Base-by-base conservation (phyloP, 2,329 filamentous ascomycete genomes). In the Fusarium chaquense region DNA sequence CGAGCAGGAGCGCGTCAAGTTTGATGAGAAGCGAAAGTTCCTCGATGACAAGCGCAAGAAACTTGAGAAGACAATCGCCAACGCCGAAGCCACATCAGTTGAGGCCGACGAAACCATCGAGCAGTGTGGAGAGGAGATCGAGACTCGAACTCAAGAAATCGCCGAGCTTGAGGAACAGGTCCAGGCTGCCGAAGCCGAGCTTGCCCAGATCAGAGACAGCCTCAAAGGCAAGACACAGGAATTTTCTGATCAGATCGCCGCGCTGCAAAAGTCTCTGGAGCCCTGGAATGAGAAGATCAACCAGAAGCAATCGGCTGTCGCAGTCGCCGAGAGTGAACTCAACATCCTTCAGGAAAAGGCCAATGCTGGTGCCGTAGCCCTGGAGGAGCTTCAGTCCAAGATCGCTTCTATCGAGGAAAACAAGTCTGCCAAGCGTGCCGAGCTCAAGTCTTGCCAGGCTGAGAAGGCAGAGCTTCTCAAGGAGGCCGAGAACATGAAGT, bases 231-330 rank as follows among this genome's bases (percentile, higher is more conserved):
- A 99, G 82, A 99, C 96, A 0, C 94, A 98, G 78, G 91, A 89
- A 9, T 92, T 98, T 66, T 98, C 95, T 0, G 94, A 99, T 73
- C 87, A 98, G 76, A 98, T 99, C 72, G 90, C 94, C 0, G 86
- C 86, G 6, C 98, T 97, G 81, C 96, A 99, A 76, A 98, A 97
- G 81, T 91, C 93, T 1, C 85, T 99, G 13, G 95, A 98, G 80
- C 96, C 96, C 0, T 99, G 96, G 96, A 94, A 91, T 73, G 94
- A 94, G 71, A 98, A 96, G 81, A 95, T 99, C 82, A 98, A 96
- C 79, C 91, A 97, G 77, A 98, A 97, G 79, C 92, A 96, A 76
- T 98, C 94, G 0, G 90, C 92, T 5, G 97, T 98, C 71, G 95
- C 95, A 6, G 94, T 99, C 13, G 94, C 96, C 2, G 93, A 97